Evolutionary conservation across 2,329 filamentous ascomycete species (phyloP), one percentile per base, ranked within the genome.

Genomic region (Verticillium albo-atrum): DNA sequence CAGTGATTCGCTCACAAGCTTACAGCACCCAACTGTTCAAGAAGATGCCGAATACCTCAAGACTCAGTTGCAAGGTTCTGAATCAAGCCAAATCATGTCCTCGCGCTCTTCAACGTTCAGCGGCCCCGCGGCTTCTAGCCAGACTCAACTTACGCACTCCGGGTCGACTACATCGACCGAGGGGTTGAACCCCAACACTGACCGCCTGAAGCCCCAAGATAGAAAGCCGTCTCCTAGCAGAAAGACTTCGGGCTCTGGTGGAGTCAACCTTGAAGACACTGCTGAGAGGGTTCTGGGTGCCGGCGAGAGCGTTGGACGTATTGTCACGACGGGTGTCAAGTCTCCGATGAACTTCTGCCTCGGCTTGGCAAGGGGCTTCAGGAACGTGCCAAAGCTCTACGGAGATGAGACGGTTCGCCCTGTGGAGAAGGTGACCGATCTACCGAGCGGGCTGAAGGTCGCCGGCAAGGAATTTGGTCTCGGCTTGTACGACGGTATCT

Each of bases 291-390:
- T 86, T 2, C 75, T 89, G 14, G 85, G 84, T 54, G 86, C 89
- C 7, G 83, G 85, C 1, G 88, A 85, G 65, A 86, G 88, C 2
- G 82, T 92, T 35, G 82, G 85, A 25, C 84, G 87, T n/a, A 88
- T 95, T 54, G 85, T 93, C 5, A 82, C 83, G 12, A 87, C 89
- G n/a, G 85, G 90, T 5, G 79, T 94, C 61, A 91, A 90, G 66
- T 88, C 89, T 2, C 93, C 92, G 0, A 89, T 95, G 81, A 91
- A 96, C 70, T 89, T 97, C 63, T 91, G 90, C 47, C 75, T 97
- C 50, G 90, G 90, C 1, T 75, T 97, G 37, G 89, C 92, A 0
- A 90, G 89, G 71, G 93, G 93, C 0, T 96, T 97, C 70, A 89
- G 94, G 69, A 97, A 97, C 67, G 89, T 90, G 6, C 92, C 93